Evolutionary conservation across 2,329 filamentous ascomycete genomes (phyloP), one percentile per base, ranked within the genome.

Genomic region (Lizonia empirigonia): DNA sequence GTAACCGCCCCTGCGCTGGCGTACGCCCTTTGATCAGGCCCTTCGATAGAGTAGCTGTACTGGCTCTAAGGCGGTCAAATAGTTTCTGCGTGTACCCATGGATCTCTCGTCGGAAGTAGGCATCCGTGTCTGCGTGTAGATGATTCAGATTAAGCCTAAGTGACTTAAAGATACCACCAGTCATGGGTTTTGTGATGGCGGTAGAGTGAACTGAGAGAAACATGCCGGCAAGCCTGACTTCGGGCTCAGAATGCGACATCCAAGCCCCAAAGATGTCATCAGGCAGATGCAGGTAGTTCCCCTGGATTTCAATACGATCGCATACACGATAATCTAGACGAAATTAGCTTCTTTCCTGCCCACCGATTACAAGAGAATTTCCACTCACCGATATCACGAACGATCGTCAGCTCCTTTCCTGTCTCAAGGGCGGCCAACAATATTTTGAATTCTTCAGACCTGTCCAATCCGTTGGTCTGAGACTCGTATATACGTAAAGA

Each of bases 51-150:
- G 65, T 68, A 8, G 69, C 63, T 7, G 69, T 72, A 34, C 71
- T 70, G 13, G 65, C 71, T 44, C 71, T 60, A 3, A 96, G 77
- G 34, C 92, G 85, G 62, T 88, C 86, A 51, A 92, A 84, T 69
- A 97, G 84, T 61, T 87, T 86, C 55, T 90, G 87, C 2, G 88
- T 85, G 55, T 89, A 83, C 19, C 85, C 85, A 20, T 93, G 80
- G 1, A 95, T 80, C 60, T 96, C 90, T 50, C 92, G 88, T 49
- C 94, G 85, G 59, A 92, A 88, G 63, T 93, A 91, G 5, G 93
- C 86, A 68, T 97, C 91, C 0, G 89, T 85, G 56, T 97, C 92
- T 3, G 90, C 85, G 67, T 95, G 88, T 57, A 93, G 85, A 13
- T 86, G 82, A 1, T 83, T 80, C 3, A 97, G 74, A 51, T 90